Percentiles rank a stretch among this genome's conserved stretches.
Evolutionary conservation across 495 filamentous ascomycete species (phyloP).

Genomic region (Hypoxylon lienhwacheense): DNA sequence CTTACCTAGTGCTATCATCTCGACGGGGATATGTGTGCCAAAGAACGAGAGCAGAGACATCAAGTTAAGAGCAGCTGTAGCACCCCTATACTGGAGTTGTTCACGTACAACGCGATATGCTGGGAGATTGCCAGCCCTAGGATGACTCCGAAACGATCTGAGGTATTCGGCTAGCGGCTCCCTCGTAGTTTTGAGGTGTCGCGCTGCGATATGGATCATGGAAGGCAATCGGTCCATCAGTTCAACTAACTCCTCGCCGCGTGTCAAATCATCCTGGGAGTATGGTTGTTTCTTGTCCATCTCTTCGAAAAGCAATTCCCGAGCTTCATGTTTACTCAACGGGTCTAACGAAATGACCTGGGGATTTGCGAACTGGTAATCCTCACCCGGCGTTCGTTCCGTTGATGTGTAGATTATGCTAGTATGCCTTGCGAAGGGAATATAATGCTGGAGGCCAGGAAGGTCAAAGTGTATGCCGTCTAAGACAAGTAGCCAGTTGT

Average conservation of each 20-base stretch:
- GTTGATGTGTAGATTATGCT: slow-evolving; percentile 79
- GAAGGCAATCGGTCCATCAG: slow-evolving; percentile 72
- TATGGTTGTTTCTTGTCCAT: slow-evolving; percentile 62
- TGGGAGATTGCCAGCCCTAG: slow-evolving; percentile 64
- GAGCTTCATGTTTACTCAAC: slow-evolving; percentile 54
- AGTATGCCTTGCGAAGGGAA: slow-evolving; percentile 68
- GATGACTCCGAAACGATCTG: slow-evolving; percentile 65
- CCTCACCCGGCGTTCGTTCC: slow-evolving; percentile 65
- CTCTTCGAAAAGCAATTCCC: slow-evolving; percentile 51
- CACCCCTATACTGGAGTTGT: slow-evolving; percentile 62
- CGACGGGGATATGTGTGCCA: slow-evolving; percentile 72
- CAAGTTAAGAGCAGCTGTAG: slow-evolving; percentile 67
- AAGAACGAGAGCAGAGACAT: slow-evolving; percentile 76
- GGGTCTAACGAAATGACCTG: slow-evolving; percentile 65
- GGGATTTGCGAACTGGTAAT: slow-evolving; percentile 73
- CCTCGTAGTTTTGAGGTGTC: slow-evolving; percentile 68
- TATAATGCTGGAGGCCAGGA: slow-evolving; percentile 62
- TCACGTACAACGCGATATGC: slow-evolving; percentile 73
- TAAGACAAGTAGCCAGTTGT: slow-evolving; percentile 74
- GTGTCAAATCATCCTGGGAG: slow-evolving; percentile 58
- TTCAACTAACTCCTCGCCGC: slow-evolving; percentile 67
- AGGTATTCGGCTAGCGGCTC: slow-evolving; percentile 73
- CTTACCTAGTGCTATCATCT: slow-evolving; percentile 68
- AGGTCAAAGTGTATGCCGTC: slow-evolving; percentile 75
- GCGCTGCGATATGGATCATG: slow-evolving; percentile 77